These are phyloP conservation scores for Petunia secreta DNA, from an alignment of 257 asterid species.

Conservation along the genomic window DNA sequence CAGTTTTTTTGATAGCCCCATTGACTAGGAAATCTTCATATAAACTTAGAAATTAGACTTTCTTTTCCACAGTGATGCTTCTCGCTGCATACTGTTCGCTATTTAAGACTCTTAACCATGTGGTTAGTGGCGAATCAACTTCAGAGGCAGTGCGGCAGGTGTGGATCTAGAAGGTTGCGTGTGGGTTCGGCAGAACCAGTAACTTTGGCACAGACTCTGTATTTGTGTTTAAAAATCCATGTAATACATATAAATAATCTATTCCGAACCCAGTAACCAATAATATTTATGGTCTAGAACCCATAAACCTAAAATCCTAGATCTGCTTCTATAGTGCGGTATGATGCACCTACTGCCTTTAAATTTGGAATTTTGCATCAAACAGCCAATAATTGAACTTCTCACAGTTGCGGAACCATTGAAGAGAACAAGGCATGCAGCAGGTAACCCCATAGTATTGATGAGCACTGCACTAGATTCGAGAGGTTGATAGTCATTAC, in stretches of 20 bases:
- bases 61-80: not conserved
- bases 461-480: constrained; percentile 11
- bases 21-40: not conserved
- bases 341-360: constrained; percentile 1
- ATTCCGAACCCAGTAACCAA: no score
- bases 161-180: no score
- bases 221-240: no score
- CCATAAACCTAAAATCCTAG: no score
- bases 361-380: not conserved
- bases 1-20: not conserved
- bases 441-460: not conserved
- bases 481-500: not conserved
- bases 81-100: not conserved
- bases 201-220: no score
- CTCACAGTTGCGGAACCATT: not conserved
- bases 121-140: not conserved
- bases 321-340: no score
- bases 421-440: not conserved
- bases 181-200: no score
- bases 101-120: not conserved
- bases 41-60: not conserved
- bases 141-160: not conserved
- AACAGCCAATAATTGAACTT: not conserved
- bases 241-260: no score
- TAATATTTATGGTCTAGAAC: no score